phyloP scores from a whole-genome alignment of 306 rosid species.

The Hippophae rhamnoides region DNA sequence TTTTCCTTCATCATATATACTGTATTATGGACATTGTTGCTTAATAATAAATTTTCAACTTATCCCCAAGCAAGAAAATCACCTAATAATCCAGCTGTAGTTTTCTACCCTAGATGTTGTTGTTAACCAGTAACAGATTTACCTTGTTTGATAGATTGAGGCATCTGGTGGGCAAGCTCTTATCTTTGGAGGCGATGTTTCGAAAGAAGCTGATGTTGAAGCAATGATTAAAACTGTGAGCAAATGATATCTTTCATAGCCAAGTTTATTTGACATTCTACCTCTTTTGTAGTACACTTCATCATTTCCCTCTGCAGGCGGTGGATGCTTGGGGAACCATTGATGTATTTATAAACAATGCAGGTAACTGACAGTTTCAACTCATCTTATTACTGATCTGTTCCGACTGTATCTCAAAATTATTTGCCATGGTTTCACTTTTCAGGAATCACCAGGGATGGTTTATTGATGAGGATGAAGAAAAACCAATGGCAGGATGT shows the following conservation, averaged over 20 bases:
- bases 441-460: slow-evolving; percentile 87
- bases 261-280: slow-evolving; percentile 20
- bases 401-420: slow-evolving; percentile 11
- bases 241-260: slow-evolving; percentile 8
- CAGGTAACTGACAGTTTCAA: slow-evolving; percentile 41
- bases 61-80: too few relatives aligned
- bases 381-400: background rate
- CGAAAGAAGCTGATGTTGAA: slow-evolving; percentile 78
- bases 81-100: background rate
- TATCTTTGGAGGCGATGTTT: slow-evolving; percentile 84
- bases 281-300: slow-evolving; percentile 22
- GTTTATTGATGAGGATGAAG: slow-evolving; percentile 94
- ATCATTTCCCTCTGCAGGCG: slow-evolving; percentile 50
- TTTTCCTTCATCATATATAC: too few relatives aligned
- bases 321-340: slow-evolving; percentile 96
- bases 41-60: too few relatives aligned
- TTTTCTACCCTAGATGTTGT: background rate
- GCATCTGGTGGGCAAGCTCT: slow-evolving; percentile 76
- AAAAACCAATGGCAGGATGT: slow-evolving; percentile 89
- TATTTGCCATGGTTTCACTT: slow-evolving; percentile 13
- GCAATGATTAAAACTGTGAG: slow-evolving; percentile 85
- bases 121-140: slow-evolving; percentile 2
- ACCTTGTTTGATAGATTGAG: slow-evolving; percentile 52
- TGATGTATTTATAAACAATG: slow-evolving; percentile 81
- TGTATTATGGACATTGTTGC: too few relatives aligned